A percentile compares a stretch with the other conserved stretches of the same genome.
These are phyloP conservation scores for Ascochyta viciae-villosae DNA, from an alignment of 2,329 filamentous ascomycete species.

Conservation along the genomic window DNA sequence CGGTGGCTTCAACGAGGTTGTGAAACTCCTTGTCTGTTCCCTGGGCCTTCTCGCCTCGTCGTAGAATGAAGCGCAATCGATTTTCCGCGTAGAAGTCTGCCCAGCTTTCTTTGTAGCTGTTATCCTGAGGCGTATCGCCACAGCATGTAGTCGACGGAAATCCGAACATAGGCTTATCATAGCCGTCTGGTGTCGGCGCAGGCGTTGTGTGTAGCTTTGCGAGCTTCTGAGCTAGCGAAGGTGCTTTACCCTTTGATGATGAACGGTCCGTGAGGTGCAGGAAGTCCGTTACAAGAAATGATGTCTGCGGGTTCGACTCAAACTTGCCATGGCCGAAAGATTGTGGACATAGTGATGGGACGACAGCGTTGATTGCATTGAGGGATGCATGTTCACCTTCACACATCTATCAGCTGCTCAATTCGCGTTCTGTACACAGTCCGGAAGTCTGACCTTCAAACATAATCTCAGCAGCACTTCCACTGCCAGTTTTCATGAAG, in stretches of 20 bases:
- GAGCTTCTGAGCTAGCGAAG: constrained; percentile 75
- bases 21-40: constrained; percentile 69
- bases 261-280: constrained; percentile 61
- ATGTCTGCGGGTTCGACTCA: constrained; percentile 55
- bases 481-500: constrained; percentile 76
- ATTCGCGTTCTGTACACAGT: not conserved
- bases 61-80: constrained; percentile 71
- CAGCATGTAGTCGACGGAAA: constrained; percentile 88
- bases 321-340: constrained; percentile 75
- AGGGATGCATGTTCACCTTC: constrained; percentile 82
- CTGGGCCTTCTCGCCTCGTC: constrained; percentile 65
- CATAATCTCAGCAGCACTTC: constrained; percentile 69
- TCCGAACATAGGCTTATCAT: constrained; percentile 72
- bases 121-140: constrained; percentile 83
- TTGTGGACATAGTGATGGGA: constrained; percentile 77
- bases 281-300: constrained; percentile 77
- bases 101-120: constrained; percentile 76
- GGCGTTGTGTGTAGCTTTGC: constrained; percentile 79
- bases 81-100: constrained; percentile 84
- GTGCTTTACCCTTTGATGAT: constrained; percentile 34
- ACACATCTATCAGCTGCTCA: constrained; percentile 17
- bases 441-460: constrained; percentile 63
- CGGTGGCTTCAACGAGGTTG: constrained; percentile 69
- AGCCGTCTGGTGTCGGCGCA: constrained; percentile 68
- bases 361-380: constrained; percentile 75